Evolutionary conservation across 805 yeast species (phyloP).

Genomic region (Saccharomyces kudriavzevii): DNA sequence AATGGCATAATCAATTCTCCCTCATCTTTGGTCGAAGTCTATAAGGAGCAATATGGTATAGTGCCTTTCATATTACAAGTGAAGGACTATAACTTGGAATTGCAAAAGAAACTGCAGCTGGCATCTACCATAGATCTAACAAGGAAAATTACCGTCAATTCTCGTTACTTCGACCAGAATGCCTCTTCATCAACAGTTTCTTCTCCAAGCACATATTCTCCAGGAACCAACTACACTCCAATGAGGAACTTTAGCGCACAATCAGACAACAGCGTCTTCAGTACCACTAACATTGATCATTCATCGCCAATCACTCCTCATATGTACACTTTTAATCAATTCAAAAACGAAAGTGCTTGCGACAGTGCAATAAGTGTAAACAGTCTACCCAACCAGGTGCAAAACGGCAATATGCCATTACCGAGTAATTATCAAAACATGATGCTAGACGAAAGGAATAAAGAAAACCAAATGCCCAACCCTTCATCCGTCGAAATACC

Average conservation of each 20-base stretch:
- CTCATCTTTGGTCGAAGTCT: conserved; percentile 14
- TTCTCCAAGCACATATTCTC: conserved; percentile 17
- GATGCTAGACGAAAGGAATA: conserved; percentile 6
- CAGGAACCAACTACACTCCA: conserved; percentile 24
- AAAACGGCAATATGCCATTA: not conserved
- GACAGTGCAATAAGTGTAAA: conserved; percentile 25
- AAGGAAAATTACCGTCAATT: conserved; percentile 14
- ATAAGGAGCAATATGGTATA: conserved; percentile 19
- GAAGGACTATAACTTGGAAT: conserved; percentile 12
- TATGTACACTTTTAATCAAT: conserved; percentile 25
- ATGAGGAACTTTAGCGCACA: conserved; percentile 27
- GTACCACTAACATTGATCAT: conserved; percentile 11
- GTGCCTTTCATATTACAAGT: conserved; percentile 14
- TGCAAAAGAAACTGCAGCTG: conserved; percentile 20
- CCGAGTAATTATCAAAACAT: not conserved
- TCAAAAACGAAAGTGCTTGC: conserved; percentile 22
- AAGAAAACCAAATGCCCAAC: conserved; percentile 20
- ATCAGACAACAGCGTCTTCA: conserved; percentile 28
- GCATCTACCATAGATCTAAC: conserved; percentile 24
- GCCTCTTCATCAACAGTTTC: conserved; percentile 16
- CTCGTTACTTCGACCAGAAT: conserved; percentile 14
- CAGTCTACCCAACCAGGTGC: conserved; percentile 13
- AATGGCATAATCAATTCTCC: conserved; percentile 19
- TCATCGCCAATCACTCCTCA: conserved; percentile 30
- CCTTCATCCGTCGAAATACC: conserved; percentile 14